These are phyloP conservation scores for Saccharomycopsis phalli DNA, from an alignment of 1,139 yeast species.

Conservation along the genomic window DNA sequence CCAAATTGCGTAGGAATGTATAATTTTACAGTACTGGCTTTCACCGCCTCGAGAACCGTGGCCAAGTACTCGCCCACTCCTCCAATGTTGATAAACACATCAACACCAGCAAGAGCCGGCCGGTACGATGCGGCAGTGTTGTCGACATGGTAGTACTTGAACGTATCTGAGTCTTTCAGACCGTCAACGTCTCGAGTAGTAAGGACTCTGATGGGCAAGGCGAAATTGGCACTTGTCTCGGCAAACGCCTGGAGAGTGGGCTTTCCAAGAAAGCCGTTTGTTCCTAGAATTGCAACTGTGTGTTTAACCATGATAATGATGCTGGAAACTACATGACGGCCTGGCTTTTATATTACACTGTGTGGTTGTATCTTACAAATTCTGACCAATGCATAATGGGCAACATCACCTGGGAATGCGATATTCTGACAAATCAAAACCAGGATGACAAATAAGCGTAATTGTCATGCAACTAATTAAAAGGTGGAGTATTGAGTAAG, in stretches of 20 bases:
- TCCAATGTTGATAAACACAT: slow-evolving; percentile 42
- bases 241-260: slow-evolving; percentile 39
- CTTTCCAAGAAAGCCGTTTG: slow-evolving; percentile 43
- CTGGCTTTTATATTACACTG: neutral
- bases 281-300: slow-evolving; percentile 43
- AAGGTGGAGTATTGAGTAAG: too few species aligned
- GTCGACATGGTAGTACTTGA: slow-evolving; percentile 29
- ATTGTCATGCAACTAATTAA: too few species aligned
- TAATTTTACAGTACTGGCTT: slow-evolving; percentile 38
- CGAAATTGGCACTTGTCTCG: slow-evolving; percentile 36
- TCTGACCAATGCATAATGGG: too few species aligned
- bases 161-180: slow-evolving; percentile 27
- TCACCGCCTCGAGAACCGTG: slow-evolving; percentile 31
- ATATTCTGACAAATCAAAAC: too few species aligned
- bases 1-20: slow-evolving; percentile 63
- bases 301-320: slow-evolving; percentile 9
- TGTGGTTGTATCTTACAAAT: too few species aligned
- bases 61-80: slow-evolving; percentile 28
- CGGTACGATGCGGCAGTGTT: slow-evolving; percentile 28
- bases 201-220: slow-evolving; percentile 43
- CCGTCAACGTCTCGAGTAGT: slow-evolving; percentile 25
- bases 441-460: too few species aligned
- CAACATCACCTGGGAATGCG: too few species aligned
- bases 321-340: too few species aligned
- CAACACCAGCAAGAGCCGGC: slow-evolving; percentile 37